Evolutionary conservation across 2,329 filamentous ascomycete species (phyloP), one percentile per base, ranked within the genome.

Genomic region (Fusarium bactridioides): DNA sequence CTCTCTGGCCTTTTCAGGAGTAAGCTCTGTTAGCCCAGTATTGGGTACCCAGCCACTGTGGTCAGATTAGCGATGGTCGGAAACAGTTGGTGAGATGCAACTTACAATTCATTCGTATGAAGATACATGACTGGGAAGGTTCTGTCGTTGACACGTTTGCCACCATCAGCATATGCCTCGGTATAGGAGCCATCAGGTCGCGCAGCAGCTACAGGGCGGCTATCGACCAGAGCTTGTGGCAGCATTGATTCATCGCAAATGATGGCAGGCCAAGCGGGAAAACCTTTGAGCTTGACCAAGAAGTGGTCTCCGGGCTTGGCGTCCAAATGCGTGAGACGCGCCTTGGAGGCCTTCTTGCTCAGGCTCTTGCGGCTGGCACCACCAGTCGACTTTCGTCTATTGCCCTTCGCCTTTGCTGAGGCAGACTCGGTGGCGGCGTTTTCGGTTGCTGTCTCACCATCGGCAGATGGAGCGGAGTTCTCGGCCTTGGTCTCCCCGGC

Each of bases 81-180:
- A n/a, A 19, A 15, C 12, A 15, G 16, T 31, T 31, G 10, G 33
- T 40, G 7, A 8, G 41, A 23, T 25, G 18, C 33, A 33, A 90
- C 95, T 90, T 85, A 99, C 96, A 99, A 98, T 87, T 98, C 95
- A 78, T 98, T 98, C 41, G 95, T 97, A 72, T 90, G 87, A 56
- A 98, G 85, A 81, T 97, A 98, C 95, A 98, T 98, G 79, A 98
- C 91, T 10, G 95, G 94, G 80, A 94, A 98, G 35, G 93, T 94
- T 72, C 95, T 90, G 82, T 98, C 94, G 69, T 91, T 89, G 45
- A 89, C 91, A 74, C 94, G 93, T 85, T 96, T 96, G 77, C 93
- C 95, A 68, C 93, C 95, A 77, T 97, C 94, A 44, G 91, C 90
- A 79, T 93, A 98, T 73, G 95, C 93, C 67, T 94, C 93, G 60